Conservation (phyloP, 2,329 filamentous ascomycete species). For the Thielaviopsis punctulata region DNA sequence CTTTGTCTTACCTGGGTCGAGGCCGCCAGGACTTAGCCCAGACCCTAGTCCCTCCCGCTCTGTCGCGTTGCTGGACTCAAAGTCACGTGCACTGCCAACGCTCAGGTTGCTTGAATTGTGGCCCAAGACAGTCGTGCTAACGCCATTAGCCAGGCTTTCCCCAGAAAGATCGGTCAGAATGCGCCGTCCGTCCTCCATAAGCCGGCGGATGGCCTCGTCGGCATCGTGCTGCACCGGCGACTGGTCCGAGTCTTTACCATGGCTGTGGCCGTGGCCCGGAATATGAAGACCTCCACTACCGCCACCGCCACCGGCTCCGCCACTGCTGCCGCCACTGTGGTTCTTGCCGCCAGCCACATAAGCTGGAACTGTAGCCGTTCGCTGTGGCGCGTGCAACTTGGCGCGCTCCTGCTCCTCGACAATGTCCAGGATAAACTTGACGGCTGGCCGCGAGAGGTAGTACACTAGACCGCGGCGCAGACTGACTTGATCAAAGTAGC, state of each 20-base stretch:
- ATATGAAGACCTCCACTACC: too few species aligned
- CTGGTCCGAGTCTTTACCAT: constrained; percentile 5
- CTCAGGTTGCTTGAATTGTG: constrained; percentile 3
- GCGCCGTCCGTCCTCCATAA: constrained; percentile 67
- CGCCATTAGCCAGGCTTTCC: constrained; percentile 1
- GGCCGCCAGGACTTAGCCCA: too few species aligned
- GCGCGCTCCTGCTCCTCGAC: constrained; percentile 81
- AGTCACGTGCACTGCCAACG: constrained; percentile 7
- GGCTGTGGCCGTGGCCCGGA: neutral
- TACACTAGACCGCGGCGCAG: constrained; percentile 94
- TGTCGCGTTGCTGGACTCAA: neutral
- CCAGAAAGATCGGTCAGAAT: constrained; percentile 43
- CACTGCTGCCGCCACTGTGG: neutral
- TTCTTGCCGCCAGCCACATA: constrained; percentile 7
- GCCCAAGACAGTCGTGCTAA: constrained; percentile 1
- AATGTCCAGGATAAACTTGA: constrained; percentile 96
- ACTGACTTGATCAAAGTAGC: constrained; percentile 93
- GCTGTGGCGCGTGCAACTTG: constrained; percentile 23
- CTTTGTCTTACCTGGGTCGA: too few species aligned
- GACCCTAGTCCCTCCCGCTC: neutral
- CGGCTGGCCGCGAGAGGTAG: constrained; percentile 84
- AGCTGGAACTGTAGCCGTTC: constrained; percentile 7
- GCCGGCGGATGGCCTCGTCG: constrained; percentile 69
- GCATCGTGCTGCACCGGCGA: constrained; percentile 30
- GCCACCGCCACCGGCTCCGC: too few species aligned